Conservation (phyloP, 441 rosid species). For the Raphanus hybrid region DNA sequence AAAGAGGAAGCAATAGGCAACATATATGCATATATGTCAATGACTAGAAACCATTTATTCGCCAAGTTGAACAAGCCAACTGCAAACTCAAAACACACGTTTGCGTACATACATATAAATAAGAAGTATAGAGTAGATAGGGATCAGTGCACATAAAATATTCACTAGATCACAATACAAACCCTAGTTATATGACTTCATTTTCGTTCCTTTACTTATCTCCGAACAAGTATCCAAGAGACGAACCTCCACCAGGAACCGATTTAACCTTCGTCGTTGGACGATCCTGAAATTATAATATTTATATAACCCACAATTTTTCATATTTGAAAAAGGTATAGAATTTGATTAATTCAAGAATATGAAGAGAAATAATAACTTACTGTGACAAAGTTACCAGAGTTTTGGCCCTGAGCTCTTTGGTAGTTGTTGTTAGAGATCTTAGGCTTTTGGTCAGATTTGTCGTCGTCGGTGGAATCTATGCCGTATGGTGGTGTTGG, state of each 20-base stretch:
- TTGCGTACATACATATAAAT: background rate
- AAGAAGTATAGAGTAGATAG: constrained; percentile 8
- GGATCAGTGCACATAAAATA: constrained; percentile 2
- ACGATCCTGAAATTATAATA: constrained; percentile 62
- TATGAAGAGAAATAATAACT: constrained; percentile 32
- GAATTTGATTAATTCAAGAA: background rate
- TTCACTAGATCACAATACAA: background rate
- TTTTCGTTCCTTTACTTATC: constrained; percentile 55
- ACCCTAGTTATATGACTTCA: constrained; percentile 22
- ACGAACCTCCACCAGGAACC: constrained; percentile 82
- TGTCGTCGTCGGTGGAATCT: constrained; percentile 44
- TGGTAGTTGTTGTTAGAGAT: constrained; percentile 60
- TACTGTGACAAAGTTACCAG: constrained; percentile 84
- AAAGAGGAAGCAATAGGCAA: background rate
- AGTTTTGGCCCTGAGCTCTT: constrained; percentile 74
- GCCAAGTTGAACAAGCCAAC: constrained; percentile 6
- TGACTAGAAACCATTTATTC: background rate
- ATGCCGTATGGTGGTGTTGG: constrained; percentile 73
- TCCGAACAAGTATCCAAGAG: constrained; percentile 81
- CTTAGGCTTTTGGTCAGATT: constrained; percentile 37
- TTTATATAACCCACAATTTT: background rate
- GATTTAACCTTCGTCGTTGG: constrained; percentile 87
- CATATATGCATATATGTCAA: background rate
- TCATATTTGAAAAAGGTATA: background rate
- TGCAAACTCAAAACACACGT: constrained; percentile 30